Conservation (phyloP, 495 filamentous ascomycete species). For the Aspergillus sclerotioniger region DNA sequence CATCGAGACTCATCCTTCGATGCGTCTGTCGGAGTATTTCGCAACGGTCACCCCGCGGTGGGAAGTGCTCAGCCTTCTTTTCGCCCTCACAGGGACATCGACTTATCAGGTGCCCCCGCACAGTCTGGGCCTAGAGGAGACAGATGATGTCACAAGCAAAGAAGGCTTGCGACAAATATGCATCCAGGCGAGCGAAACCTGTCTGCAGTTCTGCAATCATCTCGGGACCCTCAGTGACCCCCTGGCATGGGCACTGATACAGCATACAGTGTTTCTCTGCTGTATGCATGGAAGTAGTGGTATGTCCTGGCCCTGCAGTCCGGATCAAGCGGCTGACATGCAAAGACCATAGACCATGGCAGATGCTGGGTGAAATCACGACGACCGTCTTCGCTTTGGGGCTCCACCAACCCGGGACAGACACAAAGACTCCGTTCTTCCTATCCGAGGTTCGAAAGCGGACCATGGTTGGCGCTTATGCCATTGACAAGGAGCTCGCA, state of each 20-base stretch:
- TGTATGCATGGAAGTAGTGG: constrained; percentile 27
- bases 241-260: constrained; percentile 20
- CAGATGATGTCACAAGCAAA: constrained; percentile 3
- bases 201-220: constrained; percentile 30
- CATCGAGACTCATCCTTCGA: constrained; percentile 18
- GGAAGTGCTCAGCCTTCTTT: constrained; percentile 27
- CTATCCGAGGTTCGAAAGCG: constrained; percentile 45
- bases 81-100: constrained; percentile 21
- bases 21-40: constrained; percentile 23
- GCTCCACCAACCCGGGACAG: constrained; percentile 45
- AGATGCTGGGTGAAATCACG: constrained; percentile 27
- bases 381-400: constrained; percentile 47
- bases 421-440: constrained; percentile 39
- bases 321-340: not conserved
- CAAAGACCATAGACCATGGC: constrained; percentile 28
- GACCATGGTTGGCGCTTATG: constrained; percentile 46
- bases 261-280: constrained; percentile 22
- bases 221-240: constrained; percentile 29
- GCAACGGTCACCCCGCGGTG: constrained; percentile 17
- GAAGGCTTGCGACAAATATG: constrained; percentile 13
- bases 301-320: constrained; percentile 9
- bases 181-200: constrained; percentile 25
- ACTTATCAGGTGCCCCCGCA: constrained; percentile 15
- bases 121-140: constrained; percentile 9
- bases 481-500: constrained; percentile 44